phyloP scores from a whole-genome alignment of 345 rosid species.

The sweet orange (Citrus sinensis) region DNA sequence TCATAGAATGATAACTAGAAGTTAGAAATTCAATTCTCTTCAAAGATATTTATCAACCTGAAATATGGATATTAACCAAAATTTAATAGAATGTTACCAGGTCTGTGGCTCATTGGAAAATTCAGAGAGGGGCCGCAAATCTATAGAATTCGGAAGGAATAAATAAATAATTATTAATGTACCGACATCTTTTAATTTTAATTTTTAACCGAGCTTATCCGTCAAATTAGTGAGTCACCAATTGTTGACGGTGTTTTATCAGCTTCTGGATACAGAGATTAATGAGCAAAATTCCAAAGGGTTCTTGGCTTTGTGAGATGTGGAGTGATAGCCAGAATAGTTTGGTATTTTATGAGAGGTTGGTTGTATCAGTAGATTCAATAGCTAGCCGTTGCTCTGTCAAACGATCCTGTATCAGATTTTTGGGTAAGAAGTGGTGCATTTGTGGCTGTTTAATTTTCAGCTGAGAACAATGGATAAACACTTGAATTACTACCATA shows the following conservation, averaged over 20 bases:
- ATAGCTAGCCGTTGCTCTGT: constrained; percentile 15
- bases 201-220: constrained; percentile 5
- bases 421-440: not conserved
- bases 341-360: not conserved
- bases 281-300: constrained; percentile 16
- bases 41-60: not conserved
- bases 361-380: not conserved
- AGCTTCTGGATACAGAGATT: not conserved
- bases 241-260: constrained; percentile 10
- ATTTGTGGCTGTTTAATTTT: not conserved
- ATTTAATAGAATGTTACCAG: too few species aligned
- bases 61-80: too few species aligned
- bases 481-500: too few species aligned
- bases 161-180: not conserved
- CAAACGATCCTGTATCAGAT: constrained; percentile 18
- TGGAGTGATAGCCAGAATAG: not conserved
- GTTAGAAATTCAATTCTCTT: not conserved
- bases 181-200: not conserved
- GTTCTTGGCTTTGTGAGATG: not conserved
- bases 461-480: too few species aligned
- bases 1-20: too few species aligned
- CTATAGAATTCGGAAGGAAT: not conserved
- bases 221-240: constrained; percentile 17
- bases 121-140: too few species aligned
- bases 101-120: too few species aligned